Evolutionary conservation across 1,284 basidiomycete genomes (phyloP), one percentile per base, ranked within the genome.

Genomic region (Laetiporus sulphureus): DNA sequence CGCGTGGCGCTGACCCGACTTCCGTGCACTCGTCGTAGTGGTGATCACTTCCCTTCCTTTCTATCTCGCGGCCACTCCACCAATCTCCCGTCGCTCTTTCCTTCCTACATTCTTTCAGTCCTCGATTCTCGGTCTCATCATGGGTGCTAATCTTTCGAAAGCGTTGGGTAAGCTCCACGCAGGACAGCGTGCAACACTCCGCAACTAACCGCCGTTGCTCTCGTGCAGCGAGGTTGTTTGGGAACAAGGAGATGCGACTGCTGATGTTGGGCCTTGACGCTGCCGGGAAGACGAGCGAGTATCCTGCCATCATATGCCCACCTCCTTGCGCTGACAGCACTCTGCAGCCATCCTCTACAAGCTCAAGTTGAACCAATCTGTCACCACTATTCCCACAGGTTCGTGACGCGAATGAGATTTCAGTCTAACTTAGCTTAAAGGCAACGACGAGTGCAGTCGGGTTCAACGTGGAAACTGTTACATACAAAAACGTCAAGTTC

Each of bases 401-500:
- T 64, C 63, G 75, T 66, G 36, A 13, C 25, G 7, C 25, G 7
- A 7, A 13, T 13, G 25, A n/a, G 32, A 5, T 20, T 45, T 22
- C 34, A 11, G 21, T 23, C 31, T 36, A n/a, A n/a, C n/a, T n/a
- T n/a, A n/a, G n/a, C 33, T 10, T 15, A n/a, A 25, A 27, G 18
- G 13, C 12, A 18, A 7, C 36, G n/a, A 24, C 22, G 15, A 13
- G 22, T 21, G n/a, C 40, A 90, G 92, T 86, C 71, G 93, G 93
- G 16, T 97, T 97, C 79, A 98, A 99, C 64, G 96, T 99, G 55
- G 96, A 99, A 72, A 99, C 96, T 10, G 96, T 99, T 52, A 96
- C 94, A 52, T 99, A 99, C 73, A 98, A 98, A 78, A 99, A 99
- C 59, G 94, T 99, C 61, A 96, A 95, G 62, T 99, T 99, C 76